A percentile compares a stretch with the other conserved stretches of the same genome.
These are phyloP conservation scores for Phytophthora hybrid DNA, from an alignment of 352 stramenopile genomes.

Conservation along the genomic window DNA sequence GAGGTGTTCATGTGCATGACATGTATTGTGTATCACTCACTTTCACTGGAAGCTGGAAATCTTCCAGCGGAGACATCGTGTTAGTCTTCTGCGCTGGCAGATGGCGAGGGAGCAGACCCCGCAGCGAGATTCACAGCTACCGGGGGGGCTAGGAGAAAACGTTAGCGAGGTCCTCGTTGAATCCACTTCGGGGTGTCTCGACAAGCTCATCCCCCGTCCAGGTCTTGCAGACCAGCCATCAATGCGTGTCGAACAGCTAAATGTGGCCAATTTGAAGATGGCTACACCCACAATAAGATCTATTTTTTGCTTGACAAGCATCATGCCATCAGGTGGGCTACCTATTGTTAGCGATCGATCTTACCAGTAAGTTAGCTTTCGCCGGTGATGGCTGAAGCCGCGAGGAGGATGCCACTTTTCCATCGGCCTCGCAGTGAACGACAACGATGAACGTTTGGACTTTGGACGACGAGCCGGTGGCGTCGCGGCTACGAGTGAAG, in stretches of 20 bases:
- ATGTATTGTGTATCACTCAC: neutral
- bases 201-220: constrained; percentile 21
- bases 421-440: constrained; percentile 14
- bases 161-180: constrained; percentile 1
- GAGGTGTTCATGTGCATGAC: neutral
- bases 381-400: neutral
- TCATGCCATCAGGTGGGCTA: neutral
- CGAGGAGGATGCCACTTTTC: constrained; percentile 18
- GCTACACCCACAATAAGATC: constrained; percentile 19
- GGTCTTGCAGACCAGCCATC: neutral
- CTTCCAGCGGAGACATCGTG: constrained; percentile 19
- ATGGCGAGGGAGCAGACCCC: constrained; percentile 18
- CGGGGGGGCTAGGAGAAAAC: neutral
- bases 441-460: constrained; percentile 37
- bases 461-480: constrained; percentile 27
- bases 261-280: constrained; percentile 2
- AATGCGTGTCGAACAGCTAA: constrained; percentile 17
- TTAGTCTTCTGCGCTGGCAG: constrained; percentile 26
- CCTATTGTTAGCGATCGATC: constrained; percentile 30
- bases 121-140: constrained; percentile 22
- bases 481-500: constrained; percentile 16
- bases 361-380: constrained; percentile 7
- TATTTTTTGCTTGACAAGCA: constrained; percentile 33
- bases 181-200: constrained; percentile 27
- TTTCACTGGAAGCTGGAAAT: neutral